Evolutionary conservation across 1,139 yeast genomes (phyloP).

Genomic region (Saccharomyces hybrid): DNA sequence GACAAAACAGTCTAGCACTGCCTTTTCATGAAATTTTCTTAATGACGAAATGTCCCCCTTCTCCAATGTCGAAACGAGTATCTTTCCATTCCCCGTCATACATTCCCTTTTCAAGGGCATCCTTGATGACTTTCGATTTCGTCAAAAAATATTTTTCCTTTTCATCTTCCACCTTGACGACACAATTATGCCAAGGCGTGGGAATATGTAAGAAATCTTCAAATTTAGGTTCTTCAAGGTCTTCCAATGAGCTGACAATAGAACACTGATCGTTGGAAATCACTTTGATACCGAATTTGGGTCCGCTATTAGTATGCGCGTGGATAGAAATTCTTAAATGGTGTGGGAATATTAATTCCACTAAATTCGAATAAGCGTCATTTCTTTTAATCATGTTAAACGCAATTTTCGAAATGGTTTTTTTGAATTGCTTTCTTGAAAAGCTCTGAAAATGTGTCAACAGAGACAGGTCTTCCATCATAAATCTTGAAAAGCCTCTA

Average conservation of each 20-base stretch:
- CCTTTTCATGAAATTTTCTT: slow-evolving; percentile 2
- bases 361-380: slow-evolving; percentile 58
- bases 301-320: slow-evolving; percentile 52
- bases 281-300: slow-evolving; percentile 49
- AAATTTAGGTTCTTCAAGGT: slow-evolving; percentile 35
- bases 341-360: slow-evolving; percentile 52
- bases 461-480: slow-evolving; percentile 48
- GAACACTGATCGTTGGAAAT: slow-evolving; percentile 41
- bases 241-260: slow-evolving; percentile 34
- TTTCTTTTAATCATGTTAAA: slow-evolving; percentile 59
- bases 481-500: slow-evolving; percentile 52
- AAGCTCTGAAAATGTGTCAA: slow-evolving; percentile 36
- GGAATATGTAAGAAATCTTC: slow-evolving; percentile 53
- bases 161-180: slow-evolving; percentile 37
- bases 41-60: slow-evolving; percentile 31
- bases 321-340: slow-evolving; percentile 55
- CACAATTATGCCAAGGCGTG: slow-evolving; percentile 60
- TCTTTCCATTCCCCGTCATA: slow-evolving; percentile 32
- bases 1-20: neutral
- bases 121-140: slow-evolving; percentile 31
- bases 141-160: slow-evolving; percentile 28
- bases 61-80: slow-evolving; percentile 25
- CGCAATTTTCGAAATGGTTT: slow-evolving; percentile 46
- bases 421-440: slow-evolving; percentile 46
- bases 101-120: slow-evolving; percentile 31